These are phyloP conservation scores for Nannizziopsis barbatae DNA, from an alignment of 2,329 filamentous ascomycete genomes.

Conservation along the genomic window DNA sequence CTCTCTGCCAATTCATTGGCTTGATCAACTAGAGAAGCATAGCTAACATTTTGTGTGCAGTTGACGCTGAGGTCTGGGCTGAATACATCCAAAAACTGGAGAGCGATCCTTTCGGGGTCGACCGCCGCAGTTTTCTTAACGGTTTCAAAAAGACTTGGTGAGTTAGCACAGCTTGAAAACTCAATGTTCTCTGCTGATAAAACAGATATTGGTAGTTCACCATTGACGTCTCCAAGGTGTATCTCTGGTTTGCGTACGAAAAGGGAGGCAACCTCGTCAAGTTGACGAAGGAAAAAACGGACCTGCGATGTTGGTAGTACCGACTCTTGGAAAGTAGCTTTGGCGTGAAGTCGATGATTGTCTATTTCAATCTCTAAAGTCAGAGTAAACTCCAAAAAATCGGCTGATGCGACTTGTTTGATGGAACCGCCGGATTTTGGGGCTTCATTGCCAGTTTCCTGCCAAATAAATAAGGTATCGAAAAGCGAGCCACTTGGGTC, in stretches of 20 bases:
- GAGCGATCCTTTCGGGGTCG: conserved; percentile 47
- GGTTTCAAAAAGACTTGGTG: conserved; percentile 39
- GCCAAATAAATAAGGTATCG: conserved; percentile 72
- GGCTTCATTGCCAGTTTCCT: conserved; percentile 43
- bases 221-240: conserved; percentile 25
- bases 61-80: conserved; percentile 22
- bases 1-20: conserved; percentile 54
- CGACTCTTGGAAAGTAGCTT: conserved; percentile 45
- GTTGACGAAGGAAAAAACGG: conserved; percentile 47
- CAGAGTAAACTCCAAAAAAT: conserved; percentile 65
- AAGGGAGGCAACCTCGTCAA: conserved; percentile 43
- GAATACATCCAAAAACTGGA: conserved; percentile 51
- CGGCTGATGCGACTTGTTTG: conserved; percentile 48
- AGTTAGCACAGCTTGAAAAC: conserved; percentile 25
- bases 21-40: conserved; percentile 49
- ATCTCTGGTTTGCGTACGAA: conserved; percentile 33
- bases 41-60: conserved; percentile 45
- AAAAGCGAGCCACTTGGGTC: conserved; percentile 51
- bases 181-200: conserved; percentile 43
- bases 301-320: conserved; percentile 48
- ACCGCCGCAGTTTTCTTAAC: conserved; percentile 45
- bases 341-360: conserved; percentile 36
- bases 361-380: conserved; percentile 65
- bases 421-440: conserved; percentile 35
- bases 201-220: conserved; percentile 22